Percentiles rank a stretch among this genome's conserved stretches.
Evolutionary conservation across 139 green algal genomes (phyloP).

Genomic region (Chlorella sorokiniana): DNA sequence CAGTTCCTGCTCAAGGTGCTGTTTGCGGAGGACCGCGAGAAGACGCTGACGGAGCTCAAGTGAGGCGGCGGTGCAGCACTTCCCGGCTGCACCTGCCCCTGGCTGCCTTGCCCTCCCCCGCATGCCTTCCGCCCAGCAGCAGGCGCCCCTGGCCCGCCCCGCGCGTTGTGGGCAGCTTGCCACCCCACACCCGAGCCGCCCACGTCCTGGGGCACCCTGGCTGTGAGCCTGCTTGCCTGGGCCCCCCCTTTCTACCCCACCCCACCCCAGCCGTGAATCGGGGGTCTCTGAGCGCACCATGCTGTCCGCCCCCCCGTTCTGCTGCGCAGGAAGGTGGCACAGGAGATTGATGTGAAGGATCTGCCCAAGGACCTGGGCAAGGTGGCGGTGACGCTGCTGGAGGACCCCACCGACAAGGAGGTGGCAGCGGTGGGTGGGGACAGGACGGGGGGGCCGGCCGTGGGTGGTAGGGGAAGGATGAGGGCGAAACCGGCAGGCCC

Average conservation of each 20-base stretch:
- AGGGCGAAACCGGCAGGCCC: not conserved
- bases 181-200: too few relatives aligned
- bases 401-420: conserved; percentile 25
- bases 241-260: not conserved
- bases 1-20: conserved; percentile 50
- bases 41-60: conserved; percentile 53
- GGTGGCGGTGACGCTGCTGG: conserved; percentile 43
- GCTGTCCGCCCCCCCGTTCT: not conserved
- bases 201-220: not conserved
- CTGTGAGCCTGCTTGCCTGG: not conserved
- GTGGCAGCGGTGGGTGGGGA: not conserved
- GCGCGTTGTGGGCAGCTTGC: too few relatives aligned
- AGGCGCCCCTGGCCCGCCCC: too few relatives aligned
- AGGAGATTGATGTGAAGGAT: conserved; percentile 51
- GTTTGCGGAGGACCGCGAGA: conserved; percentile 53
- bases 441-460: too few relatives aligned
- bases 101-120: not conserved
- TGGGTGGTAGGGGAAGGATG: not conserved
- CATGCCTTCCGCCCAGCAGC: too few relatives aligned
- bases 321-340: conserved; percentile 18
- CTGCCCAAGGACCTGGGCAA: conserved; percentile 44
- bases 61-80: not conserved
- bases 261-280: too few relatives aligned
- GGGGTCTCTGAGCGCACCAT: too few relatives aligned
- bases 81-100: not conserved